phyloP scores from a whole-genome alignment of 768 basidiomycete genomes.

The Pulveroboletus frians region DNA sequence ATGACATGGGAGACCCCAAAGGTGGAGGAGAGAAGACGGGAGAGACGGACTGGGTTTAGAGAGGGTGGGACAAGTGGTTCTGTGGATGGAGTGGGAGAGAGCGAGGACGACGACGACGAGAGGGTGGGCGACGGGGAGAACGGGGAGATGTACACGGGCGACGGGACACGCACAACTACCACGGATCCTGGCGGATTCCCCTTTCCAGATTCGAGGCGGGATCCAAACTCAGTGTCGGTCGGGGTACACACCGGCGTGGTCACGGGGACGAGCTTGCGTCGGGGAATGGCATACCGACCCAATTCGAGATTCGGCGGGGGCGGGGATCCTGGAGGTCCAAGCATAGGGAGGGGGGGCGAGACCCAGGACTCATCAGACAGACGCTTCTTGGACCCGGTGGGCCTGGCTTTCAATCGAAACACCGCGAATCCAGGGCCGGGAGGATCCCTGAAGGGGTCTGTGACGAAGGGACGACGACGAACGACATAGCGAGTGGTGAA shows the following conservation, averaged over 20 bases:
- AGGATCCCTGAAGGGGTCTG: slow-evolving; percentile 13
- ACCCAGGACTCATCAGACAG: slow-evolving; percentile 27
- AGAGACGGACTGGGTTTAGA: slow-evolving; percentile 10
- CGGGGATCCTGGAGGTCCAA: slow-evolving; percentile 6
- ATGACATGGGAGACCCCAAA: slow-evolving; percentile 7
- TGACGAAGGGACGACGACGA: slow-evolving; percentile 8
- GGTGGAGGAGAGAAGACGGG: slow-evolving; percentile 21
- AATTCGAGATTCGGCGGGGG: slow-evolving; percentile 10
- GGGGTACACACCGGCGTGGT: slow-evolving; percentile 18
- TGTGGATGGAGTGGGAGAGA: slow-evolving; percentile 14
- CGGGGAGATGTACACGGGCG: slow-evolving; percentile 19
- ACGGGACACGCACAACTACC: slow-evolving; percentile 16
- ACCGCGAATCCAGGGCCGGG: slow-evolving; percentile 1
- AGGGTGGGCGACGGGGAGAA: slow-evolving; percentile 16
- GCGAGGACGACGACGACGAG: slow-evolving; percentile 5
- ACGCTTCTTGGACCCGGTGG: slow-evolving; percentile 11
- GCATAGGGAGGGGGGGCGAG: slow-evolving; percentile 10
- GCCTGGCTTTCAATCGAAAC: background rate
- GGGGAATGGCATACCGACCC: slow-evolving; percentile 5
- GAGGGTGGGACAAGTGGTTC: slow-evolving; percentile 9
- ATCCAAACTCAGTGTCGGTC: slow-evolving; percentile 19
- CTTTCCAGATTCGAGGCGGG: slow-evolving; percentile 1
- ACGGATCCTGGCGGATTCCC: background rate
- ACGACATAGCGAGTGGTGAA: slow-evolving; percentile 6
- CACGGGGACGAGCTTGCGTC: slow-evolving; percentile 14